A percentile compares a stretch with the other conserved stretches of the same genome.
Conservation (phyloP, 352 stramenopile genomes). For the Globisporangium recalcitrans region DNA sequence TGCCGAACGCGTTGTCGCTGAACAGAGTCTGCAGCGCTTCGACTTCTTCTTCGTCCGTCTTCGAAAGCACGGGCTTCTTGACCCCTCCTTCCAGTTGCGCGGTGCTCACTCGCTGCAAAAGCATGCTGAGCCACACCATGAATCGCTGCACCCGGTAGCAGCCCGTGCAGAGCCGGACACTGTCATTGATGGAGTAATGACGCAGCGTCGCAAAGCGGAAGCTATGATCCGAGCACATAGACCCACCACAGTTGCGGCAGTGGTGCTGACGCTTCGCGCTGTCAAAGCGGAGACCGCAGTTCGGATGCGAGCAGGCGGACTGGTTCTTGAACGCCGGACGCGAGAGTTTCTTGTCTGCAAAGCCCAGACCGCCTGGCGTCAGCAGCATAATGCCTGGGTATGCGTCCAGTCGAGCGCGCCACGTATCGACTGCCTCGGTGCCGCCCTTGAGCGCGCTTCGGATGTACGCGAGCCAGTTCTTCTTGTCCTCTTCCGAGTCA, state of each 20-base stretch:
- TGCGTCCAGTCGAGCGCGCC: conserved; percentile 27
- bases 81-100: conserved; percentile 34
- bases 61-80: conserved; percentile 29
- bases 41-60: conserved; percentile 61
- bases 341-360: conserved; percentile 51
- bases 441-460: conserved; percentile 45
- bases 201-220: conserved; percentile 58
- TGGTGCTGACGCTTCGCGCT: conserved; percentile 78
- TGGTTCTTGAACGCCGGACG: conserved; percentile 73
- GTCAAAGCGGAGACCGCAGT: conserved; percentile 67
- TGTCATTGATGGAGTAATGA: conserved; percentile 57
- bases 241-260: conserved; percentile 76
- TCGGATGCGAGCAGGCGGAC: conserved; percentile 50
- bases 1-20: conserved; percentile 48
- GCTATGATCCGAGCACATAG: conserved; percentile 79
- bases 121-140: conserved; percentile 55
- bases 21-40: conserved; percentile 45
- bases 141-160: conserved; percentile 78
- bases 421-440: conserved; percentile 30
- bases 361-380: conserved; percentile 49
- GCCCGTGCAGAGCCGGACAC: conserved; percentile 60
- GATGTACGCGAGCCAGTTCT: conserved; percentile 77
- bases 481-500: conserved; percentile 76
- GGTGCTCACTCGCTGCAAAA: conserved; percentile 57
- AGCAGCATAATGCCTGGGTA: conserved; percentile 40